Conservation (phyloP, 495 filamentous ascomycete species). For the Neurospora hispaniola region DNA sequence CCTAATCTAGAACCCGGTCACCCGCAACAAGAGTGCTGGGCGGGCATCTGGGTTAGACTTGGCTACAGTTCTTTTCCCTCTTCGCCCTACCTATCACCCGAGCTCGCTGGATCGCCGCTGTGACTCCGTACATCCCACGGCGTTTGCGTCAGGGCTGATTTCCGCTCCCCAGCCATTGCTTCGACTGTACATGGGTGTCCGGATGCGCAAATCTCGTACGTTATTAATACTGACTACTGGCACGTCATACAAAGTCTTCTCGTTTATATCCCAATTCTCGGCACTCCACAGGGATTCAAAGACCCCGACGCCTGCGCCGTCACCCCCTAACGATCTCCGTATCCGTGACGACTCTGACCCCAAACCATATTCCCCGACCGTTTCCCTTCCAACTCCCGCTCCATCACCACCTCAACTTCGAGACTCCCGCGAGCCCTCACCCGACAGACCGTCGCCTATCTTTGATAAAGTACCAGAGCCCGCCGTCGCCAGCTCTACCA, state of each 20-base stretch:
- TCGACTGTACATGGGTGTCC: neutral
- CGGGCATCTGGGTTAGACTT: neutral
- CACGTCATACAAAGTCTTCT: constrained; percentile 36
- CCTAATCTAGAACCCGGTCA: neutral
- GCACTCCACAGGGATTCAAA: constrained; percentile 31
- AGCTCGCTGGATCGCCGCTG: constrained; percentile 2
- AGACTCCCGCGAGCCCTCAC: constrained; percentile 13
- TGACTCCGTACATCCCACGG: neutral
- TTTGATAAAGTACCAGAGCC: constrained; percentile 11
- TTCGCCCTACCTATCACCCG: neutral
- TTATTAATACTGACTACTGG: constrained; percentile 17
- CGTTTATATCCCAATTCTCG: constrained; percentile 50
- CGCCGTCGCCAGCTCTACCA: constrained; percentile 18
- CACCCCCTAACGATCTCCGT: constrained; percentile 22
- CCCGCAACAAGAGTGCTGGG: neutral
- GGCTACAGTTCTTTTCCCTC: neutral
- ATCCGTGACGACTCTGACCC: constrained; percentile 10
- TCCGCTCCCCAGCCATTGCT: neutral
- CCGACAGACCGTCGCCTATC: constrained; percentile 19
- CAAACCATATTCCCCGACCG: constrained; percentile 21
- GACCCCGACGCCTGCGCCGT: constrained; percentile 26
- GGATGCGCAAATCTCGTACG: constrained; percentile 8
- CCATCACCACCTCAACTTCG: constrained; percentile 6
- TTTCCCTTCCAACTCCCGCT: constrained; percentile 6
- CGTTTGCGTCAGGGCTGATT: constrained; percentile 1